A percentile compares a stretch with the other conserved stretches of the same genome.
Conservation (phyloP, 768 basidiomycete species). For the Cyathus striatus region DNA sequence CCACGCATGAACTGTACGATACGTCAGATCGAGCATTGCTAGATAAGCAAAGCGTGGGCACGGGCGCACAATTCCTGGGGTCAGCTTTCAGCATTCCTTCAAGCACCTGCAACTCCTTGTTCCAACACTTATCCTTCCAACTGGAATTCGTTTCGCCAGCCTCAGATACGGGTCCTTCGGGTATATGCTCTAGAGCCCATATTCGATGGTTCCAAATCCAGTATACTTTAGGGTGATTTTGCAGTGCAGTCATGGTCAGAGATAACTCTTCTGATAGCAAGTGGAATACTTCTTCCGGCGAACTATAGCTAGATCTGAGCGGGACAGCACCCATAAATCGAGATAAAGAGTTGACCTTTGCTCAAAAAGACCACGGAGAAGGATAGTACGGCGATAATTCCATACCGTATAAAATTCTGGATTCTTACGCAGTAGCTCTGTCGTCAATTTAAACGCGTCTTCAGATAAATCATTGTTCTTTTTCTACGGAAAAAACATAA, state of each 20-base stretch:
- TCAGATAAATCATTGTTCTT: slow-evolving; percentile 58
- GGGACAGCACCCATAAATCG: neutral
- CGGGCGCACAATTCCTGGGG: slow-evolving; percentile 80
- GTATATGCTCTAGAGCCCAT: slow-evolving; percentile 91
- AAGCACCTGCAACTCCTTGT: slow-evolving; percentile 77
- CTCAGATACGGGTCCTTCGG: slow-evolving; percentile 56
- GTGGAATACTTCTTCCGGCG: slow-evolving; percentile 55
- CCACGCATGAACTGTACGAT: slow-evolving; percentile 85
- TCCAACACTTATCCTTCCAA: slow-evolving; percentile 85
- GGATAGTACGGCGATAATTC: slow-evolving; percentile 87
- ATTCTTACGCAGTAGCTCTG: slow-evolving; percentile 72
- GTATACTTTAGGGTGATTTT: slow-evolving; percentile 90
- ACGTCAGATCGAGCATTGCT: neutral
- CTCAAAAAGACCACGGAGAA: slow-evolving; percentile 67
- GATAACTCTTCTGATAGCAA: slow-evolving; percentile 69
- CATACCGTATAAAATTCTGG: slow-evolving; percentile 96
- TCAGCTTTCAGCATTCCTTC: slow-evolving; percentile 93
- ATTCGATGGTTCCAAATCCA: slow-evolving; percentile 98
- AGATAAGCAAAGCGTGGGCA: no score
- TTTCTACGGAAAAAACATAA: slow-evolving; percentile 64
- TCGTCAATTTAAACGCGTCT: slow-evolving; percentile 77
- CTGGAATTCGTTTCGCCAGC: slow-evolving; percentile 38
- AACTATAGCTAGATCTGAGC: slow-evolving; percentile 33
- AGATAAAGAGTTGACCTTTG: slow-evolving; percentile 38
- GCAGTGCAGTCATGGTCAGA: slow-evolving; percentile 77